Percentiles rank a stretch among this genome's conserved stretches.
Evolutionary conservation across 192 early-diverging fungal genomes (phyloP).

Genomic region (Coemansia umbellata): DNA sequence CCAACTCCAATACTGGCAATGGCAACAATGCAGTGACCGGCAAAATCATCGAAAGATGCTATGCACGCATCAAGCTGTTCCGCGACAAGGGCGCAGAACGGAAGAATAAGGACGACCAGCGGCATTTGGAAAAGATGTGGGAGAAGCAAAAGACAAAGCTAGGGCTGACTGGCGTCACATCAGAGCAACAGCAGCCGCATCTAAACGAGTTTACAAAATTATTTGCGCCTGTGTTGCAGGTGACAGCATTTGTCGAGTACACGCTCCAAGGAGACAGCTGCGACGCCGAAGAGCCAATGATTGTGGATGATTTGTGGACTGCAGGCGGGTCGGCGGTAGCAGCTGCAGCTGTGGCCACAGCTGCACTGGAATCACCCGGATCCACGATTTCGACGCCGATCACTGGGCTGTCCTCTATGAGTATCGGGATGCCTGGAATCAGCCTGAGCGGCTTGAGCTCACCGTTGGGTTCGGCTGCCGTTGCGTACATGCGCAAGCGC

Average conservation of each 20-base stretch:
- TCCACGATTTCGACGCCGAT: conserved; percentile 12
- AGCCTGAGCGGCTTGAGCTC: conserved; percentile 19
- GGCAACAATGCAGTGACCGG: conserved; percentile 1
- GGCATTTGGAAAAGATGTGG: conserved; percentile 65
- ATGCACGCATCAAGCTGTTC: conserved; percentile 65
- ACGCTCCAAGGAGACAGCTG: conserved; percentile 45
- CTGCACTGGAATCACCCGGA: conserved; percentile 16
- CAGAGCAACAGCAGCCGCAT: conserved; percentile 17
- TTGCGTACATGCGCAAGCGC: conserved; percentile 41
- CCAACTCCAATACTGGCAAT: neutral
- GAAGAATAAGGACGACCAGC: conserved; percentile 74
- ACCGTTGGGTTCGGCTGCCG: conserved; percentile 13
- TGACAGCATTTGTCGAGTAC: conserved; percentile 36
- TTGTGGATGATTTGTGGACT: conserved; percentile 35
- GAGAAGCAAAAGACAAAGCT: conserved; percentile 54
- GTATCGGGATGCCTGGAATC: conserved; percentile 33
- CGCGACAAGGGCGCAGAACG: conserved; percentile 77
- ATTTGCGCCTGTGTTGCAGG: conserved; percentile 35
- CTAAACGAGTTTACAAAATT: conserved; percentile 28
- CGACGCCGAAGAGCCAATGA: conserved; percentile 50
- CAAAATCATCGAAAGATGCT: conserved; percentile 53
- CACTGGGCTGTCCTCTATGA: conserved; percentile 30
- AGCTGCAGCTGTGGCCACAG: conserved; percentile 6
- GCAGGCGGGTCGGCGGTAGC: conserved; percentile 9
- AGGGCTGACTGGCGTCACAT: conserved; percentile 9